Evolutionary conservation across 805 yeast species (phyloP).

Genomic region (Hanseniaspora hatyaiensis): DNA sequence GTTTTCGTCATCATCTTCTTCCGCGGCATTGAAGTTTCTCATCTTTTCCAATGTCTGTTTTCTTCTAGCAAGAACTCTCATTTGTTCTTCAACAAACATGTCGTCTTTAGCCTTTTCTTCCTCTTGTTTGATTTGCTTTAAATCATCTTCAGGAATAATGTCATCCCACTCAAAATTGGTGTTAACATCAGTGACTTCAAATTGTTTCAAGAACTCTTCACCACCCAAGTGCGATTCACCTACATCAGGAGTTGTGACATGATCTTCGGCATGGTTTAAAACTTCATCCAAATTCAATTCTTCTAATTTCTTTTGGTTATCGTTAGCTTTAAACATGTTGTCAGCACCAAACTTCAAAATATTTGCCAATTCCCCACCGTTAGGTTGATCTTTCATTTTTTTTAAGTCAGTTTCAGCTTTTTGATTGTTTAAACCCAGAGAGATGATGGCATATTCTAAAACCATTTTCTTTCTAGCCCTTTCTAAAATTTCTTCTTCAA

Average conservation of each 20-base stretch:
- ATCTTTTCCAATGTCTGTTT: conserved; percentile 59
- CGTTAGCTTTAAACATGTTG: conserved; percentile 90
- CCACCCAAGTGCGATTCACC: conserved; percentile 98
- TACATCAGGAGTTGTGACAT: conserved; percentile 85
- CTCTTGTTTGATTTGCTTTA: conserved; percentile 77
- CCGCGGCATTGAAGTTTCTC: conserved; percentile 34
- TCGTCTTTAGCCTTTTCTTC: conserved; percentile 82
- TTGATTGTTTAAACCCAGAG: conserved; percentile 55
- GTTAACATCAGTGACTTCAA: conserved; percentile 96
- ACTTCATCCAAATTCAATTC: conserved; percentile 93
- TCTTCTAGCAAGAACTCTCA: conserved; percentile 74
- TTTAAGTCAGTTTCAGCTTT: conserved; percentile 34
- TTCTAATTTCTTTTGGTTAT: conserved; percentile 90
- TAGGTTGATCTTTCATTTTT: conserved; percentile 57
- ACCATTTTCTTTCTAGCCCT: conserved; percentile 97
- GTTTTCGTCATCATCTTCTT: conserved; percentile 33
- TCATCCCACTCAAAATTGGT: conserved; percentile 99
- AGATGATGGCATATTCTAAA: conserved; percentile 91
- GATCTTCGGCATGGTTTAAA: conserved; percentile 93
- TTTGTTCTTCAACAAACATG: conserved; percentile 74
- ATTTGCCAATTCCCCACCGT: conserved; percentile 74
- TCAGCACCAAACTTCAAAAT: conserved; percentile 97
- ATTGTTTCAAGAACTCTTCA: conserved; percentile 91
- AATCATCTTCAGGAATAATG: conserved; percentile 89
- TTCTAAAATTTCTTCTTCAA: conserved; percentile 93